These are phyloP conservation scores for Penicillium cataractarum DNA, from an alignment of 495 filamentous ascomycete species.

Conservation along the genomic window DNA sequence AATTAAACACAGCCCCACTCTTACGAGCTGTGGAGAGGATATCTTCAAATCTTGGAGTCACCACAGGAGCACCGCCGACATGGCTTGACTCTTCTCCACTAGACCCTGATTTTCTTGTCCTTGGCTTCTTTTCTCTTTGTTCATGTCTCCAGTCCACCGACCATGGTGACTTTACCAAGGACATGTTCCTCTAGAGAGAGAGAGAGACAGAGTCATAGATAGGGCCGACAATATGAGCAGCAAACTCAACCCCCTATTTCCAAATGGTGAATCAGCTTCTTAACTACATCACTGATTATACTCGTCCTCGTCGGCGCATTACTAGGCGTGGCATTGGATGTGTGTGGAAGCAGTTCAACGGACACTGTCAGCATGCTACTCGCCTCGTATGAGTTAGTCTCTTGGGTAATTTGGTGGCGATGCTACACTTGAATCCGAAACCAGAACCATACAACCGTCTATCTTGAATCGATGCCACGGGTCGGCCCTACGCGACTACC, in stretches of 20 bases:
- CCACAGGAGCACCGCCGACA: neutral
- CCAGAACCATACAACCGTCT: neutral
- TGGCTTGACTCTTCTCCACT: neutral
- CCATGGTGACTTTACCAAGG: neutral
- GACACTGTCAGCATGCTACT: neutral
- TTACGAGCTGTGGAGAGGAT: conserved; percentile 1
- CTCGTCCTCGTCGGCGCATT: neutral
- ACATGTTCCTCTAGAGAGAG: neutral
- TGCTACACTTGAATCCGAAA: neutral
- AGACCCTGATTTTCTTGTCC: neutral
- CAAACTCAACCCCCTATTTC: neutral
- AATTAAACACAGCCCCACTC: conserved; percentile 9
- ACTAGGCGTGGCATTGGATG: neutral
- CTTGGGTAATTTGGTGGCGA: neutral
- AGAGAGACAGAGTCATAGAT: neutral
- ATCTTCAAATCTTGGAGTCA: neutral
- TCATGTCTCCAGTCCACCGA: neutral
- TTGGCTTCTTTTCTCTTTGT: neutral
- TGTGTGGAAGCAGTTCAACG: neutral
- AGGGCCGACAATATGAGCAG: neutral
- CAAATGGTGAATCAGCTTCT: neutral
- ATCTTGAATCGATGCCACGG: neutral
- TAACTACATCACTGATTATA: neutral
- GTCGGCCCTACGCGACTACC: neutral
- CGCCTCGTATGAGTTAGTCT: neutral